phyloP scores from a whole-genome alignment of 2,329 filamentous ascomycete genomes.

The Teratosphaeria destructans region DNA sequence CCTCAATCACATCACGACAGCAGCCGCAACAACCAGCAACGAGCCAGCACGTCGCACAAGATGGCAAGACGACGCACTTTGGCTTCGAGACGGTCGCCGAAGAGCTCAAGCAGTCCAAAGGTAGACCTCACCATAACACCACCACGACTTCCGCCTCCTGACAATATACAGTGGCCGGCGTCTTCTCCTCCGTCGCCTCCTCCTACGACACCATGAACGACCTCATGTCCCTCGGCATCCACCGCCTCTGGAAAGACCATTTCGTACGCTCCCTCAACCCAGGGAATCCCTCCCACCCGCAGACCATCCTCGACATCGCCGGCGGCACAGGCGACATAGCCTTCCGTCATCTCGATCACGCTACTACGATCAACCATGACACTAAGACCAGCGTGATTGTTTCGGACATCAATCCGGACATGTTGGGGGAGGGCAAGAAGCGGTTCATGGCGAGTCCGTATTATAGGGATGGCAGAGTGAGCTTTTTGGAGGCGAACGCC shows the following conservation, averaged over 20 bases:
- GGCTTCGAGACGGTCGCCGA: constrained; percentile 80
- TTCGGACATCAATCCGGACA: constrained; percentile 90
- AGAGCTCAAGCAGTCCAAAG: constrained; percentile 61
- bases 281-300: constrained; percentile 45
- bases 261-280: constrained; percentile 89
- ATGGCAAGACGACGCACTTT: constrained; percentile 69
- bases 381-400: constrained; percentile 75
- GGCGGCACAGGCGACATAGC: constrained; percentile 97
- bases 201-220: constrained; percentile 99
- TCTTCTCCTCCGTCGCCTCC: constrained; percentile 90
- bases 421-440: constrained; percentile 81
- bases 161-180: constrained; percentile 54
- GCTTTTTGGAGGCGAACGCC: constrained; percentile 84
- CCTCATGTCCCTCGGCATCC: constrained; percentile 94
- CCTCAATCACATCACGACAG: constrained; percentile 3
- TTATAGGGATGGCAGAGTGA: constrained; percentile 43
- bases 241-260: constrained; percentile 94
- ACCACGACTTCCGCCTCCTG: constrained; percentile 2
- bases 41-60: constrained; percentile 10
- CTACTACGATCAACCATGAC: constrained; percentile 70
- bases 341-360: constrained; percentile 87
- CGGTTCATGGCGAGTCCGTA: constrained; percentile 57
- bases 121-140: constrained; percentile 25
- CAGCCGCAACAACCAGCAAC: constrained; percentile 5
- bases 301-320: constrained; percentile 85